These are phyloP conservation scores for Apiotrichum mycotoxinovorans DNA, from an alignment of 1,284 basidiomycete genomes.

Conservation along the genomic window DNA sequence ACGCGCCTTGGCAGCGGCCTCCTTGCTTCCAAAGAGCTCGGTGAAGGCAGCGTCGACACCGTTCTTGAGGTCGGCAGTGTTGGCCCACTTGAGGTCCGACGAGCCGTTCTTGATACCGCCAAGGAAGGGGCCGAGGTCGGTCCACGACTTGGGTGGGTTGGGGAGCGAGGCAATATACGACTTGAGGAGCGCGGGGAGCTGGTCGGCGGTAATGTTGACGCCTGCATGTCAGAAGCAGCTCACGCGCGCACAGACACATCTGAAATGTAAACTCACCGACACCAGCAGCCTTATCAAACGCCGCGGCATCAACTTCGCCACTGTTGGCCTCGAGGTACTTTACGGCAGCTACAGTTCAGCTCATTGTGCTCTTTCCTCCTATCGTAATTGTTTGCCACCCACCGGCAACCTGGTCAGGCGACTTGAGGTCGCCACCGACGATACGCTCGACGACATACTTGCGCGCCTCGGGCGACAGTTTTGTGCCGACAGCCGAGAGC, in stretches of 20 bases:
- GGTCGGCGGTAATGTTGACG: constrained; percentile 68
- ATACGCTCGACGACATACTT: constrained; percentile 68
- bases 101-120: constrained; percentile 63
- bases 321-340: constrained; percentile 69
- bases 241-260: neutral
- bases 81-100: constrained; percentile 76
- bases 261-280: constrained; percentile 64
- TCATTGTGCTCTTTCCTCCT: neutral
- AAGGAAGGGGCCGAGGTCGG: constrained; percentile 65
- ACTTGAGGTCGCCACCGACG: constrained; percentile 68
- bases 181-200: constrained; percentile 62
- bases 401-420: constrained; percentile 84
- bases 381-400: constrained; percentile 30
- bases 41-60: constrained; percentile 74
- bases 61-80: constrained; percentile 81
- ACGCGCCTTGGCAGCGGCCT: constrained; percentile 64
- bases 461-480: constrained; percentile 60
- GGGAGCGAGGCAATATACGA: constrained; percentile 58
- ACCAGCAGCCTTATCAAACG: constrained; percentile 79
- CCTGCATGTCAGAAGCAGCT: constrained; percentile 55
- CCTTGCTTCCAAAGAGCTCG: constrained; percentile 73
- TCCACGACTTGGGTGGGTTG: constrained; percentile 65
- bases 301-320: constrained; percentile 62
- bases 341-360: constrained; percentile 61
- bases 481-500: constrained; percentile 63